phyloP scores from a whole-genome alignment of 768 basidiomycete species.

The Auricularia sp. region DNA sequence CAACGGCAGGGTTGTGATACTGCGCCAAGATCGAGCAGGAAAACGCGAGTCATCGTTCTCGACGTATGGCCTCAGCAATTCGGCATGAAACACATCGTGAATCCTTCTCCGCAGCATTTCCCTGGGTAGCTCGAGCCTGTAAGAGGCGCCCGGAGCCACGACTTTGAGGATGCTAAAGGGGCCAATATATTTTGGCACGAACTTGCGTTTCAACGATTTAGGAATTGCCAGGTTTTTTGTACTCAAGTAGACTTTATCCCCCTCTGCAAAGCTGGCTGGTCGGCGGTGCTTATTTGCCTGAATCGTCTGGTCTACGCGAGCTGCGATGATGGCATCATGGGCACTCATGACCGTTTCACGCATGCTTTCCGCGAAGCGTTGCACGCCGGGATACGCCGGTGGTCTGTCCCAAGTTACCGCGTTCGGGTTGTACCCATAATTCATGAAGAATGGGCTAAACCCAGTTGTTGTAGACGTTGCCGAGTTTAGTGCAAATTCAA shows the following conservation, averaged over 20 bases:
- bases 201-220: conserved; percentile 23
- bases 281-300: conserved; percentile 2
- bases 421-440: conserved; percentile 15
- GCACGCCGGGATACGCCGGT: too few species aligned
- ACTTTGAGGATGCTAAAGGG: conserved; percentile 22
- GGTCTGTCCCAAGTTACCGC: neutral
- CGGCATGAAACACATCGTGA: conserved; percentile 27
- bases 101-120: conserved; percentile 13
- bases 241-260: conserved; percentile 26
- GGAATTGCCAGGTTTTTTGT: conserved; percentile 27
- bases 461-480: conserved; percentile 25
- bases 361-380: too few species aligned
- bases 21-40: neutral
- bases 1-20: neutral
- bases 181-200: conserved; percentile 29
- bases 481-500: conserved; percentile 30
- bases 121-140: conserved; percentile 16
- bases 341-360: too few species aligned
- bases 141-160: conserved; percentile 12
- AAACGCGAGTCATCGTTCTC: too few species aligned
- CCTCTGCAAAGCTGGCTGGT: conserved; percentile 13
- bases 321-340: neutral
- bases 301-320: conserved; percentile 1
- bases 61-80: conserved; percentile 17
- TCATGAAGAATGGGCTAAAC: conserved; percentile 28